Evolutionary conservation across 2,329 filamentous ascomycete species (phyloP).

Genomic region (Remersonia thermophila): DNA sequence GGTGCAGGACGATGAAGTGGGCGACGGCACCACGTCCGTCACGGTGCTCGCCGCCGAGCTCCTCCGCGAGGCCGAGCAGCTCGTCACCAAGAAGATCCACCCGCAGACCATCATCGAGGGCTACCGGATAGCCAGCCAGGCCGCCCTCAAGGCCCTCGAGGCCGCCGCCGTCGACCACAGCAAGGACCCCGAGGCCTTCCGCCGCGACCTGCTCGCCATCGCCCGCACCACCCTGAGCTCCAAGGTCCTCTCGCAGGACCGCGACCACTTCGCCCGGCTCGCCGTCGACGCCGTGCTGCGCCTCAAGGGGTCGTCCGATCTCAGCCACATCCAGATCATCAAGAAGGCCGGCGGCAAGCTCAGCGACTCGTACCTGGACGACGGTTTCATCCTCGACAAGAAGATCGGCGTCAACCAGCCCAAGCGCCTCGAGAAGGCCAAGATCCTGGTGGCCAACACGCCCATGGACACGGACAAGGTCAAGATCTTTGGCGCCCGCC

Average conservation of each 20-base stretch:
- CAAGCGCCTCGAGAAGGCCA: constrained; percentile 92
- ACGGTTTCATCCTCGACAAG: constrained; percentile 98
- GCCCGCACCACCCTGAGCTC: constrained; percentile 93
- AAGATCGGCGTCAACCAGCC: constrained; percentile 98
- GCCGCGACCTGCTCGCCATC: constrained; percentile 79
- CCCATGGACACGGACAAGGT: constrained; percentile 99
- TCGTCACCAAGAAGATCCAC: constrained; percentile 97
- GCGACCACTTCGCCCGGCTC: constrained; percentile 79
- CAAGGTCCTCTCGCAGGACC: constrained; percentile 90
- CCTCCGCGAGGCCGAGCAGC: constrained; percentile 88
- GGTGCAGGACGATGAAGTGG: constrained; percentile 97
- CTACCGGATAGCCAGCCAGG: constrained; percentile 89
- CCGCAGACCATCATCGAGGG: constrained; percentile 99
- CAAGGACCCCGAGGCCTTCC: constrained; percentile 70
- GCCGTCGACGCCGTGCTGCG: constrained; percentile 86
- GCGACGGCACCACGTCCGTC: constrained; percentile 96
- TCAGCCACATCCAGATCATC: constrained; percentile 98
- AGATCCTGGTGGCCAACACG: constrained; percentile 95
- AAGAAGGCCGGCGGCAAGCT: constrained; percentile 98
- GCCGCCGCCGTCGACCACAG: constrained; percentile 82
- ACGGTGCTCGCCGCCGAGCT: constrained; percentile 91
- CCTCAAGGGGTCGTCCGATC: constrained; percentile 78
- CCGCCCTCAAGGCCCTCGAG: constrained; percentile 74
- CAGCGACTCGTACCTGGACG: constrained; percentile 92
- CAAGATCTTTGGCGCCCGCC: constrained; percentile 95